Evolutionary conservation across 208 protist species (phyloP), one percentile per base, ranked within the genome.

Genomic region (Crithidia thermophila): DNA sequence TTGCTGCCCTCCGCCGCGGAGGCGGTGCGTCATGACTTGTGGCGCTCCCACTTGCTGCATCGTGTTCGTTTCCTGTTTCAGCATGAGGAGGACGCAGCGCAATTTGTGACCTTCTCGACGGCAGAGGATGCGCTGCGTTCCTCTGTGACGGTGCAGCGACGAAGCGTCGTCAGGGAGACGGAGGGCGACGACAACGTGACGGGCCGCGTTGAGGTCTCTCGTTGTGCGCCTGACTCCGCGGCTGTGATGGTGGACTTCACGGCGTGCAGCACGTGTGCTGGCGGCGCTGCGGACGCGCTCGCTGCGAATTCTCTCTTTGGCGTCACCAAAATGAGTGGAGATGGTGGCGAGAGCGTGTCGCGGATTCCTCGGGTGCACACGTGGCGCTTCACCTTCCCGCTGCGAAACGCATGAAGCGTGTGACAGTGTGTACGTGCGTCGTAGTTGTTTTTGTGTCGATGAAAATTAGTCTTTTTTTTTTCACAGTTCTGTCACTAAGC

Each of bases 61-160:
- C 69, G 69, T 20, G 5, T 75, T 25, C 69, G 69, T 1, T 75
- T 75, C 36, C 53, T 75, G 5, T 75, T 75, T 60, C 69, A 75
- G 33, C 13, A 43, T n/a, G 33, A 27, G 27, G 60, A 58, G 13
- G 69, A 75, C n/a, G 69, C 69, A 2, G 57, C 67, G 45, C 57
- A 40, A 25, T 50, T 73, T 21, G 25, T 33, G 30, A 20, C 34
- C 28, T 21, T 27, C 23, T 2, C 9, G n/a, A 31, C 25, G 21
- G 46, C 57, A 25, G 0, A 27, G 18, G 13, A 27, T 11, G 33
- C 27, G n/a, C n/a, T n/a, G n/a, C n/a, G n/a, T 4, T 36, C 34
- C 4, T n/a, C 33, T 2, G 42, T 63, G 18, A 6, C 18, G 3
- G 57, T 51, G 16, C n/a, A 51, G 28, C 57, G 42, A 20, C 25